These are phyloP conservation scores for Pseudogymnoascus sp. DNA, from an alignment of 2,329 filamentous ascomycete genomes.

Conservation along the genomic window DNA sequence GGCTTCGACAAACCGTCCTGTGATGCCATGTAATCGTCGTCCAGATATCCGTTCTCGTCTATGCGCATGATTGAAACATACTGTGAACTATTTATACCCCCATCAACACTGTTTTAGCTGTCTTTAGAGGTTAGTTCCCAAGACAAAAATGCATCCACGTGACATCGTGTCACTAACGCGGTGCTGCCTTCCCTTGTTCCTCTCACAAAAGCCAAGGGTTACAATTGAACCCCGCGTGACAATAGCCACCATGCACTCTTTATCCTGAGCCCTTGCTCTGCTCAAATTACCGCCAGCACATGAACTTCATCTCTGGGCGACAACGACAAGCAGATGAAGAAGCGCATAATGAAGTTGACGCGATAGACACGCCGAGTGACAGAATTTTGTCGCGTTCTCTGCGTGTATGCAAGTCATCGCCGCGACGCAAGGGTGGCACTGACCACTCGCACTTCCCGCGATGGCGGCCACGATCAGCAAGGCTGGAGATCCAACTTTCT, in stretches of 20 bases:
- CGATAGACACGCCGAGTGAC: neutral
- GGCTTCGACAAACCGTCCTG: neutral
- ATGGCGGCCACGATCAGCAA: neutral
- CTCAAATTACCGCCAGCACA: neutral
- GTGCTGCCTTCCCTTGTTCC: neutral
- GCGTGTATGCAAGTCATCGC: constrained; percentile 9
- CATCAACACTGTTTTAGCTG: neutral
- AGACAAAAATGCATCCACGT: neutral
- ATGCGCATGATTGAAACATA: neutral
- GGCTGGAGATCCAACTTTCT: neutral
- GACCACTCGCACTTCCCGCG: neutral
- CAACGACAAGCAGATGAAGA: neutral
- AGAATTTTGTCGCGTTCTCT: neutral
- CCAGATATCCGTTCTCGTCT: neutral
- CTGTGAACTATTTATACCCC: neutral
- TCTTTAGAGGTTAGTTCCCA: neutral
- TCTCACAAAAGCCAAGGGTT: neutral
- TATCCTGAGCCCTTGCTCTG: neutral
- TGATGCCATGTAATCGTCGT: neutral
- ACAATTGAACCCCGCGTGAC: neutral
- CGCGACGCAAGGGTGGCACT: constrained; percentile 9
- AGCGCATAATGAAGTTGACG: neutral
- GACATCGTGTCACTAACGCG: constrained; percentile 5
- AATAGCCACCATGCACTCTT: neutral
- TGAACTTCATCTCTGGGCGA: neutral